Conservation (phyloP, 495 filamentous ascomycete genomes). For the Aspergillus sclerotiicarbonarius region DNA sequence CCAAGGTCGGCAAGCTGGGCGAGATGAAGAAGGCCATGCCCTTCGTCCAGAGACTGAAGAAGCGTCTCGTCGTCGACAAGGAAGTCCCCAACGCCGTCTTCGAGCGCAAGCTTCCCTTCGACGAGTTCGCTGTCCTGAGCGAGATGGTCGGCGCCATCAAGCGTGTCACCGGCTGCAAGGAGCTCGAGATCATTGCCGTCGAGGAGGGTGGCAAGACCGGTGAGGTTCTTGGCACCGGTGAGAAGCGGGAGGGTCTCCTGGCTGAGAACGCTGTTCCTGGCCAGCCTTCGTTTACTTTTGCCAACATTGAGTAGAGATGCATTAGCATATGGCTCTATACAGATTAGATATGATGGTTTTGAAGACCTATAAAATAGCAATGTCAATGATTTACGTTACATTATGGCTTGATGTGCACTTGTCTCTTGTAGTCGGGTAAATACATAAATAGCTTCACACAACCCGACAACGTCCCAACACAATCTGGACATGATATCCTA, state of each 20-base stretch:
- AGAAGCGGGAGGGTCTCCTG: slow-evolving; percentile 52
- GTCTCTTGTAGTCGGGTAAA: too few relatives aligned
- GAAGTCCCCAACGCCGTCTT: slow-evolving; percentile 64
- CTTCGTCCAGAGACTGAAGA: slow-evolving; percentile 86
- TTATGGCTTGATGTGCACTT: too few relatives aligned
- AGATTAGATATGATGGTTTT: slow-evolving; percentile 2
- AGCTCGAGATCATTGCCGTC: slow-evolving; percentile 62
- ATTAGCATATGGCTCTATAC: slow-evolving; percentile 9
- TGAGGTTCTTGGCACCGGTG: slow-evolving; percentile 52
- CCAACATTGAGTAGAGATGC: slow-evolving; percentile 54
- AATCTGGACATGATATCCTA: too few relatives aligned
- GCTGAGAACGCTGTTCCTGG: slow-evolving; percentile 78
- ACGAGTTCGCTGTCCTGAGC: slow-evolving; percentile 69
- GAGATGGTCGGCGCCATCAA: slow-evolving; percentile 58
- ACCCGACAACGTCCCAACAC: too few relatives aligned
- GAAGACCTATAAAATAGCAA: not conserved
- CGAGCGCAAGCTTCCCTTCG: slow-evolving; percentile 78
- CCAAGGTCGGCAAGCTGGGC: slow-evolving; percentile 69
- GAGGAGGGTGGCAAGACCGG: slow-evolving; percentile 69
- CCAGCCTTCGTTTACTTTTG: slow-evolving; percentile 71
- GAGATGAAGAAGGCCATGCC: slow-evolving; percentile 99
- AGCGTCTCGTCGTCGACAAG: slow-evolving; percentile 59
- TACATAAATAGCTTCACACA: too few relatives aligned
- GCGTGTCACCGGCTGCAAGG: slow-evolving; percentile 63
- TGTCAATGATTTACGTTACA: not conserved